These are phyloP conservation scores for Cucurbita pepo DNA, from an alignment of 306 rosid genomes.

Conservation along the genomic window DNA sequence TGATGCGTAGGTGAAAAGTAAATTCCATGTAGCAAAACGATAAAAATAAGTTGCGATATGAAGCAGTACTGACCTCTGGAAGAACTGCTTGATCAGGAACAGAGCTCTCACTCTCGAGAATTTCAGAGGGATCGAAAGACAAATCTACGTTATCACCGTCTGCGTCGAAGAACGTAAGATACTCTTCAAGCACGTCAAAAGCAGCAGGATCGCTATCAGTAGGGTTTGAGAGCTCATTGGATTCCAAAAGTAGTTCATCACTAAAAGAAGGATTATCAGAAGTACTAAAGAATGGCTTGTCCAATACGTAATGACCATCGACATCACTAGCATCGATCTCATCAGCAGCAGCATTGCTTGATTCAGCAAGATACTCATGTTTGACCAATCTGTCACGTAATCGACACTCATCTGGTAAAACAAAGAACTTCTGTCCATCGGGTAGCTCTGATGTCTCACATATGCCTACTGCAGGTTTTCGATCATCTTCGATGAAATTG, in stretches of 20 bases:
- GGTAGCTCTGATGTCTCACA: conserved; percentile 15
- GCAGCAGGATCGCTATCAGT: conserved; percentile 21
- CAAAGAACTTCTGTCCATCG: conserved; percentile 9
- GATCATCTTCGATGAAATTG: conserved; percentile 19
- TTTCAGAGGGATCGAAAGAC: conserved; percentile 35
- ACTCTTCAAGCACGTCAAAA: conserved; percentile 44
- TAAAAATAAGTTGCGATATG: not conserved
- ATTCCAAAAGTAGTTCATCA: conserved; percentile 44
- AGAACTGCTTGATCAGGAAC: conserved; percentile 15
- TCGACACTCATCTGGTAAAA: conserved; percentile 21
- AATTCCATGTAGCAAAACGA: not conserved
- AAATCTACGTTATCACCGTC: conserved; percentile 35
- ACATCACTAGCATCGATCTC: conserved; percentile 10
- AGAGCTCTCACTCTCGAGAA: conserved; percentile 15
- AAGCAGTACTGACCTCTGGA: conserved; percentile 6
- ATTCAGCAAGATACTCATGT: conserved; percentile 25
- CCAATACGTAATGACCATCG: conserved; percentile 1
- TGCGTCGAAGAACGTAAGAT: conserved; percentile 33
- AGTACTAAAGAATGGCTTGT: conserved; percentile 22
- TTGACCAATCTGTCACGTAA: conserved; percentile 10
- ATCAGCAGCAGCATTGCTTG: conserved; percentile 6
- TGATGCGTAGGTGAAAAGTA: not conserved
- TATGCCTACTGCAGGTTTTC: conserved; percentile 19
- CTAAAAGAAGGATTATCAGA: conserved; percentile 8
- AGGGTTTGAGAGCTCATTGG: conserved; percentile 45